Evolutionary conservation across 1,284 basidiomycete genomes (phyloP).

Genomic region (Rhodotorula sp.): DNA sequence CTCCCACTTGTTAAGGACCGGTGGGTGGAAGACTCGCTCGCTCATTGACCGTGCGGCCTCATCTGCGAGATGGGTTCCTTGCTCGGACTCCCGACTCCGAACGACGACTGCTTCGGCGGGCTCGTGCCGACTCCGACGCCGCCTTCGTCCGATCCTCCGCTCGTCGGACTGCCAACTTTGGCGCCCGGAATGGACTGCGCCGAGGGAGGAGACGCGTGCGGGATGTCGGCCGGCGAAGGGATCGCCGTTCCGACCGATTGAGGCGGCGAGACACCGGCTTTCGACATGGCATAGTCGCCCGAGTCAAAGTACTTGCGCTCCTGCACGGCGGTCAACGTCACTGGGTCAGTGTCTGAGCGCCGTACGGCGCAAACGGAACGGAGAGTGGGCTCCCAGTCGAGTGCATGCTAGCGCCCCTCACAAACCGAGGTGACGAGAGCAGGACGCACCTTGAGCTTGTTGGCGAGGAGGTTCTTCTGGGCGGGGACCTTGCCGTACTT

Average conservation of each 20-base stretch:
- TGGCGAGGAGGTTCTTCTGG: constrained; percentile 48
- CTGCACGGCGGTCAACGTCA: constrained; percentile 18
- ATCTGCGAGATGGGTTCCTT: constrained; percentile 26
- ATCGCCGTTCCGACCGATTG: constrained; percentile 52
- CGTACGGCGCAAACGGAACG: no score
- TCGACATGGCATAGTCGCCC: constrained; percentile 52
- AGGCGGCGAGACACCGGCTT: constrained; percentile 51
- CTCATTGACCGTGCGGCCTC: constrained; percentile 5
- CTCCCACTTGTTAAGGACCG: no score
- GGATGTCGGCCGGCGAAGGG: constrained; percentile 52
- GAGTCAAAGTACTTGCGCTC: constrained; percentile 54
- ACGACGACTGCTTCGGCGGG: constrained; percentile 2
- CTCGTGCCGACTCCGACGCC: constrained; percentile 16
- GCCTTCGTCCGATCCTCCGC: not conserved
- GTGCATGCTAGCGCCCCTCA: no score
- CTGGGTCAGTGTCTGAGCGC: not conserved
- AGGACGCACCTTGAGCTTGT: constrained; percentile 48
- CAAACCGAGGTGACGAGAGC: not conserved
- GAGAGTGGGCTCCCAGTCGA: no score
- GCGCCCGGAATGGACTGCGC: constrained; percentile 22
- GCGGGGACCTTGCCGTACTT: constrained; percentile 50
- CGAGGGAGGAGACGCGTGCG: constrained; percentile 46
- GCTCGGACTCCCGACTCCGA: constrained; percentile 15
- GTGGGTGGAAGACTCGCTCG: not conserved
- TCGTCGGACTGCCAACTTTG: constrained; percentile 5